Conservation (phyloP, 106 monocot species). For the Dendrobium chrysotoxum region DNA sequence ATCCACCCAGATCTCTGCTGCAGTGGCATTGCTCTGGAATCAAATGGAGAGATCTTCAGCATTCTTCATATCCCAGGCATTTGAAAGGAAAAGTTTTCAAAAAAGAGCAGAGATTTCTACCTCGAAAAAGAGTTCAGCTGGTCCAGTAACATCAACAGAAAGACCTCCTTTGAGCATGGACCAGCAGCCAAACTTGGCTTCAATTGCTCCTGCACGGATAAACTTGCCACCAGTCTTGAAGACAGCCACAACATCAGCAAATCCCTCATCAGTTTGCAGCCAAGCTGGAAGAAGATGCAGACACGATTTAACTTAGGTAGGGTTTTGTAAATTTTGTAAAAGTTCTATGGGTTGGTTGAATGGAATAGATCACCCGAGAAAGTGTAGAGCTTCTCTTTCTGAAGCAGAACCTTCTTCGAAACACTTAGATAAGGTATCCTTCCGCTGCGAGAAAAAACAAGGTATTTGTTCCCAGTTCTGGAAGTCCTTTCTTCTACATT, state of each 20-base stretch:
- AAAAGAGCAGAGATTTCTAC: constrained; percentile 9
- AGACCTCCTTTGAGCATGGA: constrained; percentile 89
- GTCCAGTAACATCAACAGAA: constrained; percentile 32
- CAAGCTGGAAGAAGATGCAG: constrained; percentile 41
- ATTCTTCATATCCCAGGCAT: not conserved
- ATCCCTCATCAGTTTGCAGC: constrained; percentile 41
- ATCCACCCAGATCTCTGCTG: constrained; percentile 65
- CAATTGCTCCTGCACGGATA: constrained; percentile 35
- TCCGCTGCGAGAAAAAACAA: constrained; percentile 11
- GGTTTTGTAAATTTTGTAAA: not conserved
- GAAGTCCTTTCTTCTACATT: constrained; percentile 13
- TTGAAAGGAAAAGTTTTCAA: not conserved
- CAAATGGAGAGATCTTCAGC: not conserved
- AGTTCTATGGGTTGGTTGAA: not conserved
- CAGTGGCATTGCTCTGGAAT: constrained; percentile 37
- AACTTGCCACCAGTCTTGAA: constrained; percentile 31
- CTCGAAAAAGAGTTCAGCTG: constrained; percentile 62
- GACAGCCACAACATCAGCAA: constrained; percentile 16
- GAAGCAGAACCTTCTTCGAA: constrained; percentile 44
- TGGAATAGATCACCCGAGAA: constrained; percentile 50
- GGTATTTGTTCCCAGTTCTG: constrained; percentile 30
- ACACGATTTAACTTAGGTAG: not conserved
- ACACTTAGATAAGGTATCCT: not conserved
- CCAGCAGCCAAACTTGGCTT: constrained; percentile 64
- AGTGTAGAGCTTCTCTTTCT: constrained; percentile 47